These are phyloP conservation scores for Tuber calosporum DNA, from an alignment of 495 filamentous ascomycete genomes.

Conservation along the genomic window DNA sequence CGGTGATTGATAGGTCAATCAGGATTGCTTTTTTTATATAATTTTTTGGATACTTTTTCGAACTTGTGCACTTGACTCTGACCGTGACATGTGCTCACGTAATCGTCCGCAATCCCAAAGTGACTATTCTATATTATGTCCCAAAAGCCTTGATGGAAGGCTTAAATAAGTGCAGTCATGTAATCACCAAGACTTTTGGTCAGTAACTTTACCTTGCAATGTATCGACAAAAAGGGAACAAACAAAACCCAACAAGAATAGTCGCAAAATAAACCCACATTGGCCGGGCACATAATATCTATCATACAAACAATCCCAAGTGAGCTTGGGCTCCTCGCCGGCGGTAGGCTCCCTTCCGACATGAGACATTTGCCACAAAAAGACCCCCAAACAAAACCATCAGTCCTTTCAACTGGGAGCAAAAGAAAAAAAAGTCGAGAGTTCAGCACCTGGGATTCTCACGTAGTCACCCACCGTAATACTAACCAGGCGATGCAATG, in stretches of 20 bases:
- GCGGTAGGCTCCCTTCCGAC: not conserved
- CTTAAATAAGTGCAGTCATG: too few relatives aligned
- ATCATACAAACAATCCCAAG: not conserved
- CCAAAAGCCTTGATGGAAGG: too few relatives aligned
- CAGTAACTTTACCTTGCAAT: too few relatives aligned
- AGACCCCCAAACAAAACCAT: not conserved
- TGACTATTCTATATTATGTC: not conserved
- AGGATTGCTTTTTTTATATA: too few relatives aligned
- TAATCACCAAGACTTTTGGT: too few relatives aligned
- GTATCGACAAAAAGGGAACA: not conserved
- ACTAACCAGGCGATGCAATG: constrained; percentile 7
- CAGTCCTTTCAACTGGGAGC: not conserved
- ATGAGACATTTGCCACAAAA: not conserved
- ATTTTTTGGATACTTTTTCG: too few relatives aligned
- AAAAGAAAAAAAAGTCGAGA: not conserved
- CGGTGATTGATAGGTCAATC: not conserved
- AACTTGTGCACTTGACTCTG: not conserved
- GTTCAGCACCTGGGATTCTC: not conserved
- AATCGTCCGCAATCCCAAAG: too few relatives aligned
- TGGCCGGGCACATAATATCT: not conserved
- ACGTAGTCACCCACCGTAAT: not conserved
- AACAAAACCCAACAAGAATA: not conserved
- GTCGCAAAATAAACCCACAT: not conserved
- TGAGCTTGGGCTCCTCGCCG: not conserved
- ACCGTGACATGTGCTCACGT: not conserved